Evolutionary conservation across 805 yeast genomes (phyloP), one percentile per base, ranked within the genome.

Genomic region (Barnettozyma sucrosica): DNA sequence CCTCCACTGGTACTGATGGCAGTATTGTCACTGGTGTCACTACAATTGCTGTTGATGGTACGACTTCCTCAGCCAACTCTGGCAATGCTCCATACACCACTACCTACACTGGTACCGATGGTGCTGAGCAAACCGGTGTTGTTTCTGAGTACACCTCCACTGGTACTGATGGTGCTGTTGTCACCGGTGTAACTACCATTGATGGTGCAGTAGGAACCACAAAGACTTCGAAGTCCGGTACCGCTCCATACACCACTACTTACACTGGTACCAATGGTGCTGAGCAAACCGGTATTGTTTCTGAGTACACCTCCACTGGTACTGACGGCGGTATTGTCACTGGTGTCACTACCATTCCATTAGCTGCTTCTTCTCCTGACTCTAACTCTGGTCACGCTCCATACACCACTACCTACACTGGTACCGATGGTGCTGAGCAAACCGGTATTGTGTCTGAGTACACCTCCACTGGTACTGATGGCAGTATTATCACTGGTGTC

Each of bases 121-220:
- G n/a, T n/a, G n/a, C n/a, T n/a, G n/a, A n/a, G n/a, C n/a, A n/a
- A n/a, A n/a, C n/a, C n/a, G n/a, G n/a, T 42, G 16, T 46, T 38
- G 49, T 46, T 8, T 36, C 45, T 1, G 37, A 20, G 36, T 42
- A 24, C 44, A 38, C 49, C 30, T 42, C 49, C 37, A 43, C 50
- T 18, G 46, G 41, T 30, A 19, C 46, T n/a, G 24, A 20, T 7
- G 46, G 43, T 13, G 33, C 21, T 30, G 36, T 43, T 5, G 36
- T 38, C n/a, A 47, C 50, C 34, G 47, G 16, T 19, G 30, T 42
- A 11, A 21, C 23, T 14, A 14, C 44, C 3, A 7, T 6, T 7
- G 30, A 25, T 26, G 43, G 8, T 19, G 36, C 36, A n/a, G n/a
- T n/a, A n/a, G n/a, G n/a, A n/a, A n/a, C n/a, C n/a, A n/a, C n/a